Base-by-base conservation (phyloP, 352 stramenopile genomes). In the Phytophthora pseudosyringae region DNA sequence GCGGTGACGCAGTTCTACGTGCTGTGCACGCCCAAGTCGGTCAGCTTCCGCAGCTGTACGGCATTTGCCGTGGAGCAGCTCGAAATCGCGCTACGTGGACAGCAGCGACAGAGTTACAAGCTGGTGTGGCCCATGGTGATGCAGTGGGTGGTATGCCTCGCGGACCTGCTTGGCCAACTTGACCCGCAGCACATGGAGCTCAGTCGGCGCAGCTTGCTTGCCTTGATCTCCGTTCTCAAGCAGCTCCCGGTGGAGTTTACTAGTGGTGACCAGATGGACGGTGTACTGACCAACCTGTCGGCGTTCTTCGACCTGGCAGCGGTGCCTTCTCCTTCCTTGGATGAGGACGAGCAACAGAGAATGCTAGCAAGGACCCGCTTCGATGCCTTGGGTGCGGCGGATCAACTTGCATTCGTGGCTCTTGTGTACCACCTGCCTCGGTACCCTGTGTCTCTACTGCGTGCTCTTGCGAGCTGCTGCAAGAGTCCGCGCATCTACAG, bases 21-120 rank as follows among this genome's bases (percentile, higher is more conserved):
- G 32, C 59, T 73, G n/a, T 89, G 78, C 32, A 86, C 85, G 21
- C 78, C 83, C 1, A 83, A 81, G 36, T 93, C 84, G 11, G 75
- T 89, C 43, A 84, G 76, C 2, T 95, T 95, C 61, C 83, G 83
- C 9, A 83, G 70, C 5, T 95, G 87, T 64, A 90, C 83, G n/a
- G 47, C 58, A 16, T 93, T 93, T 62, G 87, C 78, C 5, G 76
- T 93, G 12, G 64, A 88, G 21, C 78, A 89, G 28, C 70, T 95
- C 5, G 69, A 75, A 8, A 64, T 80, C 15, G 63, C 81, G 13
- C 70, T 79, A 18, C 61, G 61, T 62, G 66, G 70, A 13, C 66
- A 73, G 39, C 70, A 73, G 21, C 52, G 44, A 36, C 66, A 57
- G 18, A 64, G 43, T 31, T 57, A 49, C 49, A 71, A 67, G 38